phyloP scores from a whole-genome alignment of 164 flowering plant genomes.

The Houttuynia cordata region DNA sequence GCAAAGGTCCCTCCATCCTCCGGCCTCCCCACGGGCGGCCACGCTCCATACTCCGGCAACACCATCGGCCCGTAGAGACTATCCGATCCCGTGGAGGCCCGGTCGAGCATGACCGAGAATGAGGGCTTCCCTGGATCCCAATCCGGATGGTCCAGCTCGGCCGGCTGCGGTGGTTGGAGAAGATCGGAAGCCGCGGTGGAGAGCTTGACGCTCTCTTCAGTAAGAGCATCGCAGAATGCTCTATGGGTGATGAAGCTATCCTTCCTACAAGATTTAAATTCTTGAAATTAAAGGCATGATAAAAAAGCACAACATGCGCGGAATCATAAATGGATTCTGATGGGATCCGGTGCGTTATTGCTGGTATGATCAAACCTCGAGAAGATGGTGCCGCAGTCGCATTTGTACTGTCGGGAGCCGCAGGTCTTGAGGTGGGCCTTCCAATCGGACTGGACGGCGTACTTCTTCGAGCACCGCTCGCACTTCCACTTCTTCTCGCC shows the following conservation, averaged over 20 bases:
- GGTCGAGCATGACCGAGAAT: slow-evolving; percentile 37
- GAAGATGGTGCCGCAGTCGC: slow-evolving; percentile 75
- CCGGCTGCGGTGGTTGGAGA: slow-evolving; percentile 1
- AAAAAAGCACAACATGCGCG: too few species aligned
- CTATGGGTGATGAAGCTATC: slow-evolving; percentile 75
- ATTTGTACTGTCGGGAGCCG: slow-evolving; percentile 63
- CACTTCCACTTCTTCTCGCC: slow-evolving; percentile 88
- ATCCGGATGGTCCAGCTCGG: neutral
- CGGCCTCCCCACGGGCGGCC: slow-evolving; percentile 4
- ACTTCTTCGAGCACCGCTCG: slow-evolving; percentile 66
- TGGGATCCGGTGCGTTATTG: too few species aligned
- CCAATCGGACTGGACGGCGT: slow-evolving; percentile 82
- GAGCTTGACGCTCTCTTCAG: slow-evolving; percentile 42
- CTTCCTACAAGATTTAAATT: too few species aligned
- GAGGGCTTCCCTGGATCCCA: slow-evolving; percentile 25
- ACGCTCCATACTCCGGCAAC: slow-evolving; percentile 10
- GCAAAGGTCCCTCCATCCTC: slow-evolving; percentile 20
- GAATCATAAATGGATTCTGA: too few species aligned
- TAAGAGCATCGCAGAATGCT: slow-evolving; percentile 61
- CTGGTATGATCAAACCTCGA: too few species aligned
- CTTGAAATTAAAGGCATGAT: too few species aligned
- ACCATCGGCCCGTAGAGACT: slow-evolving; percentile 20
- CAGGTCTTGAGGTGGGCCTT: slow-evolving; percentile 73
- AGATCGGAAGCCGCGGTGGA: slow-evolving; percentile 15
- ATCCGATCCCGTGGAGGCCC: slow-evolving; percentile 8